Evolutionary conservation across 192 early-diverging fungal species (phyloP).

Genomic region (Chytriomyces hyalinus): DNA sequence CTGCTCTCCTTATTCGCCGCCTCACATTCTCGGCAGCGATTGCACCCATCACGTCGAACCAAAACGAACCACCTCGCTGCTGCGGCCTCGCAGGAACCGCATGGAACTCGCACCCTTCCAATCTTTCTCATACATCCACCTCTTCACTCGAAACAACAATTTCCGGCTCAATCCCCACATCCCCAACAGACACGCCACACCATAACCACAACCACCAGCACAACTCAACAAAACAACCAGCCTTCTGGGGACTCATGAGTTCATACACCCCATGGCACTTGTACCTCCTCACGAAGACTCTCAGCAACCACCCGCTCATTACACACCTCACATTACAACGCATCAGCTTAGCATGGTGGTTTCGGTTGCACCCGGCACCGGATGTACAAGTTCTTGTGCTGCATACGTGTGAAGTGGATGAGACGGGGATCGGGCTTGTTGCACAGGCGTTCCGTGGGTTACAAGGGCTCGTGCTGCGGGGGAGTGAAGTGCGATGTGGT

Average conservation of each 20-base stretch:
- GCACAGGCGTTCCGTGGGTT: conserved; percentile 32
- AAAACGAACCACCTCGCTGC: conserved; percentile 26
- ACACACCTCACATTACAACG: conserved; percentile 16
- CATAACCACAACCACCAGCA: not conserved
- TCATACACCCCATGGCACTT: conserved; percentile 40
- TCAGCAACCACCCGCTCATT: not conserved
- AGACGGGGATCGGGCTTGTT: conserved; percentile 46
- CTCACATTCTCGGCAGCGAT: conserved; percentile 14
- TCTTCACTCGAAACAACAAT: not conserved
- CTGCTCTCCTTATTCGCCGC: conserved; percentile 25
- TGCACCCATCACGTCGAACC: conserved; percentile 1
- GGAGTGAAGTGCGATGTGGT: conserved; percentile 35
- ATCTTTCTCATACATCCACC: not conserved
- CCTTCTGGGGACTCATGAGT: conserved; percentile 38
- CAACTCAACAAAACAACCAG: conserved; percentile 4
- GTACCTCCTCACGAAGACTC: conserved; percentile 30
- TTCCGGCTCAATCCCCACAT: not conserved
- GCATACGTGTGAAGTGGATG: conserved; percentile 49
- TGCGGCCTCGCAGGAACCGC: conserved; percentile 31
- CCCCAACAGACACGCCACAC: conserved; percentile 2
- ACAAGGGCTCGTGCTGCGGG: conserved; percentile 25
- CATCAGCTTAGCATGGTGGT: conserved; percentile 52
- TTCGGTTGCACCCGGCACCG: conserved; percentile 39
- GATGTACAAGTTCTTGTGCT: conserved; percentile 35
- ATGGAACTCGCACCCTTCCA: conserved; percentile 6